A percentile compares a stretch with the other conserved stretches of the same genome.
Evolutionary conservation across 495 filamentous ascomycete genomes (phyloP).

Genomic region (Letharia lupina): DNA sequence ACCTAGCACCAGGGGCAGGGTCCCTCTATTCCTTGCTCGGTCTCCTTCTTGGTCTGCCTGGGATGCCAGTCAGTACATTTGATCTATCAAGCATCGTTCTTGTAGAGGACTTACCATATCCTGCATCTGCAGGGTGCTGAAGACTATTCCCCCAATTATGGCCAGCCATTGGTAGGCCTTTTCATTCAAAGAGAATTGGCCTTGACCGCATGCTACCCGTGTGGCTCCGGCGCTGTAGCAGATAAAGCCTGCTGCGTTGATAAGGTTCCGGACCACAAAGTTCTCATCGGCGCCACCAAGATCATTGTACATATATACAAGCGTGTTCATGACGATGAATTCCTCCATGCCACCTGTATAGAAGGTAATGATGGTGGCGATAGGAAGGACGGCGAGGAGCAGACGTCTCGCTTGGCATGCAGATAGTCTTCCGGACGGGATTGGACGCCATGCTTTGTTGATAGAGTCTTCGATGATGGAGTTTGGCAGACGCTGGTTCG

Average conservation of each 20-base stretch:
- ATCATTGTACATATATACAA: conserved; percentile 50
- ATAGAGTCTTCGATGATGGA: conserved; percentile 43
- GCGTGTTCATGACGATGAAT: conserved; percentile 30
- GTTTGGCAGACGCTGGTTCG: conserved; percentile 41
- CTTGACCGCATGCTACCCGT: conserved; percentile 19
- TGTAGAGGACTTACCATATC: conserved; percentile 32
- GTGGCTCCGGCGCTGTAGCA: conserved; percentile 31
- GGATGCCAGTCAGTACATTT: conserved; percentile 1
- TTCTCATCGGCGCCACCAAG: conserved; percentile 39
- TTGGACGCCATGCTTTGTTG: conserved; percentile 54
- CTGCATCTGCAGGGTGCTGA: conserved; percentile 46
- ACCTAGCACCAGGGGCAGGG: conserved; percentile 37
- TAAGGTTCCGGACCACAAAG: conserved; percentile 33
- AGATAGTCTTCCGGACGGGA: conserved; percentile 38
- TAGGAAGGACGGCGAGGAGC: conserved; percentile 33
- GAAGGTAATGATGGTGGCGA: conserved; percentile 28
- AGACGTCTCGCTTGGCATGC: conserved; percentile 30
- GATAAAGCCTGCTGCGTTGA: conserved; percentile 38
- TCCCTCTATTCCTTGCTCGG: conserved; percentile 33
- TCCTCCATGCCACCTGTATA: conserved; percentile 33
- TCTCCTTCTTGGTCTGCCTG: conserved; percentile 40
- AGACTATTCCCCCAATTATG: conserved; percentile 37
- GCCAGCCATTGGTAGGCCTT: conserved; percentile 35
- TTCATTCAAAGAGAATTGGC: conserved; percentile 17
- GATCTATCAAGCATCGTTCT: background rate